phyloP scores from a whole-genome alignment of 2,329 filamentous ascomycete genomes.

The Lasiodiplodia gonubiensis region DNA sequence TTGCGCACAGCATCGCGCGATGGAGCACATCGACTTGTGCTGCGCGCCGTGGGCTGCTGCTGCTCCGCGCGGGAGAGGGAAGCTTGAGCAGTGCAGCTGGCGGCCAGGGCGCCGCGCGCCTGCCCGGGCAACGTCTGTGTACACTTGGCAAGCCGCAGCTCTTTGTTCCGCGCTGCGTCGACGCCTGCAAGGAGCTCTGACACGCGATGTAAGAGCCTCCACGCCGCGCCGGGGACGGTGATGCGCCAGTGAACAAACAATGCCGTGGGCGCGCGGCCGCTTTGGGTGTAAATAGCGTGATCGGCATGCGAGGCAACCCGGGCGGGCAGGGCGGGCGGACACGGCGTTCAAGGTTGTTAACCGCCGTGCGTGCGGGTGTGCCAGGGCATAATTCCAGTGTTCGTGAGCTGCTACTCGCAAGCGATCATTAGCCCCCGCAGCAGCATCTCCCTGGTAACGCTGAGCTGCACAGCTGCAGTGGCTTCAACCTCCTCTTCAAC shows the following conservation, averaged over 20 bases:
- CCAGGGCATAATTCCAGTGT: slow-evolving; percentile 30
- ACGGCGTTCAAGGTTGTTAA: slow-evolving; percentile 23
- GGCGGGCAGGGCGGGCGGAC: slow-evolving; percentile 16
- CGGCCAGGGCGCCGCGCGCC: slow-evolving; percentile 18
- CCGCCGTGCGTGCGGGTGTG: slow-evolving; percentile 23
- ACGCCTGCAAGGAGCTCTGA: slow-evolving; percentile 27
- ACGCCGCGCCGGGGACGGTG: slow-evolving; percentile 16
- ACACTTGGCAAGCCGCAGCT: slow-evolving; percentile 25
- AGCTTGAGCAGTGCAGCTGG: not conserved
- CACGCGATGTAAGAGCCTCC: slow-evolving; percentile 28
- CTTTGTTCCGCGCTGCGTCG: slow-evolving; percentile 29
- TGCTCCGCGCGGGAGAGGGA: slow-evolving; percentile 9
- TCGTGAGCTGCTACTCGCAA: slow-evolving; percentile 29
- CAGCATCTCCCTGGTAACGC: slow-evolving; percentile 33
- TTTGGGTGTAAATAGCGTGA: slow-evolving; percentile 28
- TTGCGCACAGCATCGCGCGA: not conserved
- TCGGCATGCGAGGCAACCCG: slow-evolving; percentile 28
- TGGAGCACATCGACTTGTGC: slow-evolving; percentile 12
- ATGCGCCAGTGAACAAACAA: slow-evolving; percentile 26
- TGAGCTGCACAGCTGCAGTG: slow-evolving; percentile 38
- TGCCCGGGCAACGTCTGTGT: slow-evolving; percentile 29
- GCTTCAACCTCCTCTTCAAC: slow-evolving; percentile 44
- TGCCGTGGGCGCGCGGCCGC: slow-evolving; percentile 12
- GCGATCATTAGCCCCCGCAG: slow-evolving; percentile 37
- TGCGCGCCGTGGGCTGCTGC: slow-evolving; percentile 13